Evolutionary conservation across 2,329 filamentous ascomycete genomes (phyloP), one percentile per base, ranked within the genome.

Genomic region (Colletotrichum sp.): DNA sequence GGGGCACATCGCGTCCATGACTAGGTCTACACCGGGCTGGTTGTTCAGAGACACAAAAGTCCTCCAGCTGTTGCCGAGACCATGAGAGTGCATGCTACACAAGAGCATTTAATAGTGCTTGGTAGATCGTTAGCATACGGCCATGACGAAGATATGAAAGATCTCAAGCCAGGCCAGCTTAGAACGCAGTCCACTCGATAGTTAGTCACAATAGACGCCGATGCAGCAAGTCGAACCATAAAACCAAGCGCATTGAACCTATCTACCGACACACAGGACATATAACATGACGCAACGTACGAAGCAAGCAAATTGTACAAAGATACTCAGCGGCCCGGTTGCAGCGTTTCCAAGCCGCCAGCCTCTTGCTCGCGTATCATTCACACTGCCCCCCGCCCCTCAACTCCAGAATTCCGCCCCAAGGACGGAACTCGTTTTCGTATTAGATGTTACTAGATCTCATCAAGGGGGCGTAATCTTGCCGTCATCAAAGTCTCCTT

Each of bases 391-490:
- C 55, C 66, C 72, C 65, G 60, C 71, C 74, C 72, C 64, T 76
- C 74, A 76, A 76, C 74, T 76, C 74, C 74, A 76, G 66, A 63
- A 70, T 48, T 24, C 71, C 66, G 70, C 43, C 74, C 58, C 43
- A 60, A 64, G 30, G 70, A 58, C 32, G 55, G 64, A 36, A 28
- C 48, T 69, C 48, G 58, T 74, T 76, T 76, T 74, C 74, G 74
- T 69, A 76, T 76, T 76, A 76, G 71, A 76, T 74, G 74, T 76
- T 74, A 76, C 70, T 71, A 73, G 71, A 68, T 74, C 65, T 69
- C 74, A 69, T 76, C 74, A 76, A 74, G 43, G 26, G 65, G 71
- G 71, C 70, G 74, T 76, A 65, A 76, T 69, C 36, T 69, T 74
- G 55, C 71, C 65, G 32, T 76, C 71, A 65, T 69, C 58, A 69